These are phyloP conservation scores for Phylloporus sp. DNA, from an alignment of 768 basidiomycete genomes.

Conservation along the genomic window DNA sequence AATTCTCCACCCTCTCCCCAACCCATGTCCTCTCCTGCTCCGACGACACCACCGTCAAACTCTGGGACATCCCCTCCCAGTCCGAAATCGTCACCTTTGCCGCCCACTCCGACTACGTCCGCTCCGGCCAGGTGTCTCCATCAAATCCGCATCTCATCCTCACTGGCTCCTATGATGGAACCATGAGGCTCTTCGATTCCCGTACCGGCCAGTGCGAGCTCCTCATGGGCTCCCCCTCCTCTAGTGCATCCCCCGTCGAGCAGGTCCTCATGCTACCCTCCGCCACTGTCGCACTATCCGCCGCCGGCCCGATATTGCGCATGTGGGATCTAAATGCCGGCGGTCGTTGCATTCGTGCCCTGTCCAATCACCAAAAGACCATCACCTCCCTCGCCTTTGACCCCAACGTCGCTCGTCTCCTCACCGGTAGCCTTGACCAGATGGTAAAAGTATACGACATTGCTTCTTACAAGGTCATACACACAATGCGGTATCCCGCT, in stretches of 20 bases:
- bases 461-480: constrained; percentile 88
- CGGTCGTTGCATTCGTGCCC: constrained; percentile 80
- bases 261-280: constrained; percentile 90
- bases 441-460: constrained; percentile 99
- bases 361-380: constrained; percentile 98
- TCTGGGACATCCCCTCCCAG: constrained; percentile 96
- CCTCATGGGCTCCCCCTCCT: constrained; percentile 52
- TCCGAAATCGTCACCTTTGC: constrained; percentile 71
- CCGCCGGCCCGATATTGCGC: constrained; percentile 87
- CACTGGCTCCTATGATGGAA: constrained; percentile 93
- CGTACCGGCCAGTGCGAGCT: constrained; percentile 83
- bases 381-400: constrained; percentile 87
- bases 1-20: constrained; percentile 77
- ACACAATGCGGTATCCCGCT: constrained; percentile 98
- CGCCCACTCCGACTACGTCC: constrained; percentile 93
- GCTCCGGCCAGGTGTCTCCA: constrained; percentile 82
- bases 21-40: constrained; percentile 91
- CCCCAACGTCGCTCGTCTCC: constrained; percentile 64
- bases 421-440: constrained; percentile 91
- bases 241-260: constrained; percentile 62
- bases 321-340: constrained; percentile 95
- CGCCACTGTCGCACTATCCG: constrained; percentile 78
- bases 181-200: constrained; percentile 81
- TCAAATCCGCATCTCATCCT: constrained; percentile 80
- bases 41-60: constrained; percentile 88